Conservation (phyloP, 179 eudicot genomes). For the Silene coronaria region DNA sequence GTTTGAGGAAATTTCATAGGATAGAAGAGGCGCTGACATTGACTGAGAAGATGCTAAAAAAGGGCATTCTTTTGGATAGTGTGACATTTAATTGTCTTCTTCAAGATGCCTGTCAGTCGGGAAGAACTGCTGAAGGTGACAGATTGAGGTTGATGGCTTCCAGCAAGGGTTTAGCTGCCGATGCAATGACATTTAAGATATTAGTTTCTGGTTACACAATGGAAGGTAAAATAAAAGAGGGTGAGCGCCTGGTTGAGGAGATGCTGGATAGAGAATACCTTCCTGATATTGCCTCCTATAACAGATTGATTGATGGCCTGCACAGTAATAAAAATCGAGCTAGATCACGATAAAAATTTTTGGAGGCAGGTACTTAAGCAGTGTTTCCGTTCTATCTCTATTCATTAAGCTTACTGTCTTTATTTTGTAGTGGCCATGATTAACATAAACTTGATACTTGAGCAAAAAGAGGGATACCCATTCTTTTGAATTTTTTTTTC, state of each 20-base stretch:
- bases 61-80: constrained; percentile 54
- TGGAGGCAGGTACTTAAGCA: neutral
- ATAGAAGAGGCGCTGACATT: constrained; percentile 44
- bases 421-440: neutral
- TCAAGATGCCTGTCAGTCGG: constrained; percentile 50
- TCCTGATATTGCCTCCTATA: constrained; percentile 72
- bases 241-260: constrained; percentile 54
- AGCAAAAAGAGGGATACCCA: neutral
- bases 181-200: constrained; percentile 56
- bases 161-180: constrained; percentile 58
- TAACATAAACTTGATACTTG: neutral
- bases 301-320: constrained; percentile 54
- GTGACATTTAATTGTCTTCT: constrained; percentile 83
- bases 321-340: constrained; percentile 5
- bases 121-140: constrained; percentile 61
- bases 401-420: neutral
- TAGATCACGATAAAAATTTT: neutral
- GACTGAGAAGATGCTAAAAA: constrained; percentile 55
- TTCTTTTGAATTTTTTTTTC: neutral
- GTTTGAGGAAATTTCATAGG: constrained; percentile 45
- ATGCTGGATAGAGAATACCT: constrained; percentile 71
- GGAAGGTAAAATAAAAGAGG: constrained; percentile 62
- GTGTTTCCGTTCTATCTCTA: neutral
- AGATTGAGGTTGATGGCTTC: constrained; percentile 66
- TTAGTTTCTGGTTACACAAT: constrained; percentile 62